These are phyloP conservation scores for Aureoboletus auriporus DNA, from an alignment of 768 basidiomycete species.

Conservation along the genomic window DNA sequence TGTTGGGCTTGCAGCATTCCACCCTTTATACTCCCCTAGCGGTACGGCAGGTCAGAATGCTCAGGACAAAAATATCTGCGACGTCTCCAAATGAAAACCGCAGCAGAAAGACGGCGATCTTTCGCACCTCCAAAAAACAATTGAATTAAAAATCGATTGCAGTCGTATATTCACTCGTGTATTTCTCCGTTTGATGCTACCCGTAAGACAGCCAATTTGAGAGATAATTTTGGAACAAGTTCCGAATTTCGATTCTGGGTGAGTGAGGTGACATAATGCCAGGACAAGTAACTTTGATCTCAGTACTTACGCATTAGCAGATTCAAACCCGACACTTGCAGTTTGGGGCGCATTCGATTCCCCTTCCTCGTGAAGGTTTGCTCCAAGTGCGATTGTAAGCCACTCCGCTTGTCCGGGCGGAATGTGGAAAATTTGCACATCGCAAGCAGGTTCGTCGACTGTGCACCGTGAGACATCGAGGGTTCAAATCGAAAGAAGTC, in stretches of 20 bases:
- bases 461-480: slow-evolving; percentile 1
- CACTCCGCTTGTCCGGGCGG: too few relatives aligned
- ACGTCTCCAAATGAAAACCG: not conserved
- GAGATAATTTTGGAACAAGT: not conserved
- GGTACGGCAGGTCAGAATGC: not conserved
- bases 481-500: too few relatives aligned
- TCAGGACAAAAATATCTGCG: not conserved
- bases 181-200: not conserved
- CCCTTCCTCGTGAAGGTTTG: too few relatives aligned
- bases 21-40: not conserved
- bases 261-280: too few relatives aligned
- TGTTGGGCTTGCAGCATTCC: not conserved
- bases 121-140: not conserved
- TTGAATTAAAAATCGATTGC: not conserved
- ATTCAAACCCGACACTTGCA: too few relatives aligned
- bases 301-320: too few relatives aligned
- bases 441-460: not conserved
- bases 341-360: too few relatives aligned
- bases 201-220: not conserved
- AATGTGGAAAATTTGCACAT: not conserved
- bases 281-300: too few relatives aligned
- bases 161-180: not conserved
- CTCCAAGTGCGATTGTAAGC: too few relatives aligned
- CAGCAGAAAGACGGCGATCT: not conserved
- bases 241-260: not conserved